phyloP scores from a whole-genome alignment of 129 eudicot genomes.

The Deinandra increscens region DNA sequence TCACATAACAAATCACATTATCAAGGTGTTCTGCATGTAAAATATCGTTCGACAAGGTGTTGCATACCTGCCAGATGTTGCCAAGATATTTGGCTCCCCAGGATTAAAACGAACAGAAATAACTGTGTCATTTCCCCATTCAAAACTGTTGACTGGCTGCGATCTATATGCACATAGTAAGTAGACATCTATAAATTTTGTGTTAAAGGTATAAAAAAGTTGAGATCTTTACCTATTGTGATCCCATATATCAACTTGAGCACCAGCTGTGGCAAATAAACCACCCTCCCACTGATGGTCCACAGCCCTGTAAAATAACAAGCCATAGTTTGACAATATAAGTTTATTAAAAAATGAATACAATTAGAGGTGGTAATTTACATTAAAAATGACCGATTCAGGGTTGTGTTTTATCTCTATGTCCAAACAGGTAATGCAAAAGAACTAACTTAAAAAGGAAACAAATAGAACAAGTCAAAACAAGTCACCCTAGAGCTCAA shows the following conservation, averaged over 20 bases:
- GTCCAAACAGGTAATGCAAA: not conserved
- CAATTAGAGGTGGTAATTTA: not conserved
- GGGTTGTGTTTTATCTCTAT: not conserved
- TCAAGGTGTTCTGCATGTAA: not conserved
- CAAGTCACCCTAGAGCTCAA: not conserved
- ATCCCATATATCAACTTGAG: conserved; percentile 96
- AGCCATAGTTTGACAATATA: not conserved
- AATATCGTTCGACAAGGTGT: not conserved
- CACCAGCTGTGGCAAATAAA: conserved; percentile 92
- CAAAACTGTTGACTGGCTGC: conserved; percentile 78
- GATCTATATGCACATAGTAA: conserved; percentile 44
- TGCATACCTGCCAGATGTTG: conserved; percentile 77
- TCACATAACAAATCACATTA: not conserved
- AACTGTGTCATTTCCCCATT: conserved; percentile 79
- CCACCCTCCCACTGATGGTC: conserved; percentile 91
- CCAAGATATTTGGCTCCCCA: conserved; percentile 85
- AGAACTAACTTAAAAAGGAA: not conserved
- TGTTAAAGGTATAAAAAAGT: not conserved
- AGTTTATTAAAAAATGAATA: not conserved
- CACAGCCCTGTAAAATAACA: conserved; percentile 54
- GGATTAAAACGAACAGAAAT: conserved; percentile 90
- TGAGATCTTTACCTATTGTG: conserved; percentile 53
- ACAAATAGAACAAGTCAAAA: not conserved
- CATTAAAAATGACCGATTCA: not conserved
- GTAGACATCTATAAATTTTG: not conserved